Evolutionary conservation across 352 stramenopile genomes (phyloP).

Genomic region (Globisporangium carolinianum): DNA sequence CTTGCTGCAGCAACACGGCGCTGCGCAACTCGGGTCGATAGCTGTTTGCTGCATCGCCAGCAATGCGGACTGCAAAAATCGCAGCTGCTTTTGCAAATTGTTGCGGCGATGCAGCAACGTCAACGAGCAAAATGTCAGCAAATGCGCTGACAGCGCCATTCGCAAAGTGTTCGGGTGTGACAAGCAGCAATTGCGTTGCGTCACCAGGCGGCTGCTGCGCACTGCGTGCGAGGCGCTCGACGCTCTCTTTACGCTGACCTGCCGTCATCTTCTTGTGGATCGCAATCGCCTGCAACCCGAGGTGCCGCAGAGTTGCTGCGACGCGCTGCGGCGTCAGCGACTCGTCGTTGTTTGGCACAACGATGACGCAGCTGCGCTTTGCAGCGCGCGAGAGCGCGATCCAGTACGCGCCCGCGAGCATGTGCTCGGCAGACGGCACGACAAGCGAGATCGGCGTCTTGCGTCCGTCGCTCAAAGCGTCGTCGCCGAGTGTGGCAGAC

Average conservation of each 20-base stretch:
- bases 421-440: slow-evolving; percentile 31
- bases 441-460: slow-evolving; percentile 14
- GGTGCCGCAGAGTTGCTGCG: slow-evolving; percentile 36
- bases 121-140: slow-evolving; percentile 35
- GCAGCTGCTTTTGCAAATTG: slow-evolving; percentile 30
- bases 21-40: slow-evolving; percentile 24
- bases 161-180: slow-evolving; percentile 58
- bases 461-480: slow-evolving; percentile 3
- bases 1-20: slow-evolving; percentile 29
- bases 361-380: slow-evolving; percentile 38
- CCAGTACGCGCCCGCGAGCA: slow-evolving; percentile 51
- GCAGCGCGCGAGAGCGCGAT: slow-evolving; percentile 35
- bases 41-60: slow-evolving; percentile 9
- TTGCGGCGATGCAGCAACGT: slow-evolving; percentile 5
- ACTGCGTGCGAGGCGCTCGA: slow-evolving; percentile 29
- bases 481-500: slow-evolving; percentile 4
- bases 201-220: not conserved
- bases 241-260: slow-evolving; percentile 39
- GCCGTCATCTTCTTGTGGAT: slow-evolving; percentile 67
- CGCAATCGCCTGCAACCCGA: slow-evolving; percentile 53
- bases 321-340: slow-evolving; percentile 25
- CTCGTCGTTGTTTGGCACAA: slow-evolving; percentile 27
- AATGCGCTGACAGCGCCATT: slow-evolving; percentile 13
- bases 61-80: slow-evolving; percentile 13
- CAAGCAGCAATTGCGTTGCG: slow-evolving; percentile 33